phyloP scores from a whole-genome alignment of 2,329 filamentous ascomycete species.

The Intubia oerlemansii region DNA sequence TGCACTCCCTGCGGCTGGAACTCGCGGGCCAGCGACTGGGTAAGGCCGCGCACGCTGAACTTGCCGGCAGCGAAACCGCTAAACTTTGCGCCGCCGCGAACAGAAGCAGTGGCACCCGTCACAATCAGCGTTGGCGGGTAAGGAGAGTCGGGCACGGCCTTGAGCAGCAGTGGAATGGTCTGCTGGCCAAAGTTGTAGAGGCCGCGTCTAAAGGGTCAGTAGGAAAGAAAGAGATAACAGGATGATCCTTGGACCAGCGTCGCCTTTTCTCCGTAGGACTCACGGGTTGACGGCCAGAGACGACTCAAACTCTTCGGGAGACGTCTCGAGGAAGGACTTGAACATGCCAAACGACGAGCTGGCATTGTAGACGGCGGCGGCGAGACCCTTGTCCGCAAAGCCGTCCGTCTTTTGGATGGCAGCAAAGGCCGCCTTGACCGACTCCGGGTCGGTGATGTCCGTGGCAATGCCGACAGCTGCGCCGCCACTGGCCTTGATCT shows the following conservation, averaged over 20 bases:
- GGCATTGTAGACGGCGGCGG: slow-evolving; percentile 53
- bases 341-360: slow-evolving; percentile 23
- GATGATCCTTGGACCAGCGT: too few species aligned
- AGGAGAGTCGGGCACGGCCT: slow-evolving; percentile 28
- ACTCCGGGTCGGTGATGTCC: slow-evolving; percentile 32
- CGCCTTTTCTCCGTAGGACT: too few species aligned
- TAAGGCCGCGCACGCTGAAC: slow-evolving; percentile 54
- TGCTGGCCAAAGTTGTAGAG: slow-evolving; percentile 59
- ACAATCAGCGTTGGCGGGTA: slow-evolving; percentile 65
- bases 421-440: slow-evolving; percentile 38
- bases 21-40: slow-evolving; percentile 58
- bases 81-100: slow-evolving; percentile 51
- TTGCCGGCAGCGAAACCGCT: slow-evolving; percentile 58
- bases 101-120: slow-evolving; percentile 66
- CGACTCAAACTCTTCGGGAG: slow-evolving; percentile 23
- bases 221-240: not conserved
- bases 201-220: slow-evolving; percentile 27
- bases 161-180: slow-evolving; percentile 47
- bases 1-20: slow-evolving; percentile 73
- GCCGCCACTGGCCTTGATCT: slow-evolving; percentile 47
- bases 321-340: slow-evolving; percentile 38
- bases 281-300: slow-evolving; percentile 27
- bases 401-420: slow-evolving; percentile 29
- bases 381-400: slow-evolving; percentile 30
- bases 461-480: slow-evolving; percentile 49